Base-by-base conservation (phyloP, 2,329 filamentous ascomycete genomes). In the Neurospora sp. region DNA sequence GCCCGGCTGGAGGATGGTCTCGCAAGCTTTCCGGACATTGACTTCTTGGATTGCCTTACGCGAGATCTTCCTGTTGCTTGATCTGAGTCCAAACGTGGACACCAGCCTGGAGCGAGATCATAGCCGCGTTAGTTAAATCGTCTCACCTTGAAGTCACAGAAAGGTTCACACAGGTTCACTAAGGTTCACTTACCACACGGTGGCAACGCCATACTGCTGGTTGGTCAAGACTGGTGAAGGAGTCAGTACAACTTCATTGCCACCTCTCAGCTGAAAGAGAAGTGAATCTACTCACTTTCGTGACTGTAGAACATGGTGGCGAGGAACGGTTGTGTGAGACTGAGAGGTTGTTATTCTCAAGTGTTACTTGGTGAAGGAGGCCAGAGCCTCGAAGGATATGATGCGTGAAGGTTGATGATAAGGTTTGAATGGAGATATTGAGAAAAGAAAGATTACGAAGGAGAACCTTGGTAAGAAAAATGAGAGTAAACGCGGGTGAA, bases 261-360 rank as follows among this genome's bases (percentile, higher is more conserved):
- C 36, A 28, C 2, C 12, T 28, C 23, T 4, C 0, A 6, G 12
- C 1, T 39, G 37, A 15, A n/a, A 3, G 10, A 46, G 38, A 11
- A 15, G 23, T 11, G 15, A 19, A 28, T 4, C 41, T n/a, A 81
- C 89, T 78, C 83, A 96, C 95, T 92, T 81, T 97, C 94, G 82
- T 97, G 92, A 76, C 92, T 96, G 82, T 97, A 98, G 79, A 97
- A 97, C 94, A 97, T 97, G 75, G 41, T 79, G 69, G 17, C 19
- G 8, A 33, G 8, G 6, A 62, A 43, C 36, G 38, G 17, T n/a
- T 67, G 38, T n/a, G 17, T 67, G 15, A 41, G n/a, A 33, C 11
- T 36, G 39, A 52, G 39, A 46, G 37, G 36, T n/a, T 69, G 40
- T 41, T 65, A 28, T 39, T 23, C 62, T 68, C 69, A 65, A 67